Base-by-base conservation (phyloP, 768 basidiomycete species). In the Mycena floridula region DNA sequence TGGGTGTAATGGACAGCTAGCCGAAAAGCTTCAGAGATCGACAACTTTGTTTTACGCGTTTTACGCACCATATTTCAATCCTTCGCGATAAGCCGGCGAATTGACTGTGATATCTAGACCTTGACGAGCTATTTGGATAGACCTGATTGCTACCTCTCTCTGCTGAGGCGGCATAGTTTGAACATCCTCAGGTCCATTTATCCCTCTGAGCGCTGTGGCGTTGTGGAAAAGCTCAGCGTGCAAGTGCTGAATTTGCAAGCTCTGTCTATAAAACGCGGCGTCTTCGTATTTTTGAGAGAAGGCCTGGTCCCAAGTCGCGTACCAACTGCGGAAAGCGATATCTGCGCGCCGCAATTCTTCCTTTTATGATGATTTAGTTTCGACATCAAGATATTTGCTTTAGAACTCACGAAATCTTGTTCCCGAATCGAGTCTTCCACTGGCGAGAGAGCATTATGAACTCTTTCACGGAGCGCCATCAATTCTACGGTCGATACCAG, bases 401-500 rank as follows among this genome's bases (percentile, higher is more conserved):
- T n/a, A n/a, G n/a, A n/a, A n/a, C n/a, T n/a, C n/a, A n/a, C 70
- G 57, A 92, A 83, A 35, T 90, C 86, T 41, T 75, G 73, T 23
- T 88, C 83, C 48, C 60, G 63, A 23, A 93, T 83, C 4, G 86
- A 79, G 0, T 79, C 76, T 52, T 94, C 89, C 35, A 79, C 77
- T 15, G 87, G 84, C n/a, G 82, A 79, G 35, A 96, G 66, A 15
- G 81, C 77, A 59, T 93, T 87, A 56, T 92, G 84, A 2, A 94
- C 74, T 21, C 85, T 77, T 55, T 95, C 93, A 48, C 93, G 81
- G 50, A 95, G 79, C 24, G 82, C 81, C 77, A 93, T 91, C 45
- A 95, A 74, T 56, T 97, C 92, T 22, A 97, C 91, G 2, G 90
- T 94, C 3, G 93, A 94, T 11, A 96, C 89, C 12, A 97, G 78